Base-by-base conservation (phyloP, 345 rosid species). In the Ceriops tagal region DNA sequence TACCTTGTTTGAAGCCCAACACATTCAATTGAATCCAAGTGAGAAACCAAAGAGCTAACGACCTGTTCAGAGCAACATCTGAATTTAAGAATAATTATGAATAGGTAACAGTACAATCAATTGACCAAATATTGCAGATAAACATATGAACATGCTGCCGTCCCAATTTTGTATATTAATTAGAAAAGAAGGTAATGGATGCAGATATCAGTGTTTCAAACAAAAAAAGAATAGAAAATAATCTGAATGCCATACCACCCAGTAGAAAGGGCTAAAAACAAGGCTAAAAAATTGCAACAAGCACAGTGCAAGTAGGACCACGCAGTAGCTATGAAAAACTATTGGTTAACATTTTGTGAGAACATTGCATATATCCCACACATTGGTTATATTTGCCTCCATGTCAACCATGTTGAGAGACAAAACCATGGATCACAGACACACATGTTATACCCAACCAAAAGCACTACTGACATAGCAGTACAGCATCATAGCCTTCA, bases 1-100 rank as follows among this genome's bases (percentile, higher is more conserved):
- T 84, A 89, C 96, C 85, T 87, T 56, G 85, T 86, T 69, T 96
- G 83, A 72, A 91, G 81, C 39, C 79, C 89, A 62, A 83, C 75
- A 66, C 89, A 89, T 81, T 88, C 96, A 46, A 93, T 70, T 21
- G 97, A 91, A 79, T 88, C 91, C 1, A 87, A 66, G 67, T 88
- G 98, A 73, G 83, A 79, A 73, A 64, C 47, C 75, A 92, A 70
- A 72, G 97, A 83, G 68, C 78, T 86, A 70, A 88, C 97, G 56
- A 93, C 98, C 98, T 93, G 85, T 81, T 53, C 51, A 72, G 1
- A 46, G 58, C 35, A 52, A 59, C 6, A 74, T n/a, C 19, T 32
- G 69, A 67, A 51, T 32, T 24, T 24, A 78, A 64, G 28, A 56
- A 56, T 24, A 24, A 5, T 1, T 24, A 56, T 0, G 3, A 3